Evolutionary conservation across 352 stramenopile species (phyloP), one percentile per base, ranked within the genome.

Genomic region (Globisporangium cederbergense): DNA sequence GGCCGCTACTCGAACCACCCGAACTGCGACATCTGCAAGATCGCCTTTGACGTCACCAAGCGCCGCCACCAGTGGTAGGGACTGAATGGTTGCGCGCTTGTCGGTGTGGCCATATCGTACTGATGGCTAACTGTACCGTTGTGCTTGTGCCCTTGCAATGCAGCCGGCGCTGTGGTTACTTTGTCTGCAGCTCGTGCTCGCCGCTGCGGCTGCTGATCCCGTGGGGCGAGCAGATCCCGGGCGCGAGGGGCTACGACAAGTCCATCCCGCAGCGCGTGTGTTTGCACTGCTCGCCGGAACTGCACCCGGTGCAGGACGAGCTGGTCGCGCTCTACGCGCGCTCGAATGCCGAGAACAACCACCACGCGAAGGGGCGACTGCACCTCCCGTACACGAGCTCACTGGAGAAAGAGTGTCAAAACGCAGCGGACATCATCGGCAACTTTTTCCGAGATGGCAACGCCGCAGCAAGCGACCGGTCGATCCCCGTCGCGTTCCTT

Each of bases 11-110:
- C 72, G 8, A 74, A 87, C 58, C 79, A 91, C 46, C 82, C 82
- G 2, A 86, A 83, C 56, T 89, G 79, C 72, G 79, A 89, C 51
- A 70, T 89, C 36, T 91, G 82, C 70, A 58, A 53, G n/a, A 55
- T 79, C n/a, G 42, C 40, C 11, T 91, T 91, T 42, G 82, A 91
- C 43, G 68, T 91, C 47, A 77, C 76, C 25, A 82, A 85, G 54
- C 76, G 71, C 13, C 78, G 82, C 20, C 82, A 91, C 40, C 82
- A 88, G 51, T 91, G 81, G 78, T 88, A 38, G 40, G 22, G 22
- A 25, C 22, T 25, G 22, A 25, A 25, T 25, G 22, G 1, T 25
- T 25, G 22, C 22, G 22, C 22, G 22, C 22, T 25, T 25, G 22
- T 25, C 22, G 22, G 22, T 25, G 22, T 25, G 22, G 22, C 22